Base-by-base conservation (phyloP, 169 alveolate genomes). In the Eimeria tenella region DNA sequence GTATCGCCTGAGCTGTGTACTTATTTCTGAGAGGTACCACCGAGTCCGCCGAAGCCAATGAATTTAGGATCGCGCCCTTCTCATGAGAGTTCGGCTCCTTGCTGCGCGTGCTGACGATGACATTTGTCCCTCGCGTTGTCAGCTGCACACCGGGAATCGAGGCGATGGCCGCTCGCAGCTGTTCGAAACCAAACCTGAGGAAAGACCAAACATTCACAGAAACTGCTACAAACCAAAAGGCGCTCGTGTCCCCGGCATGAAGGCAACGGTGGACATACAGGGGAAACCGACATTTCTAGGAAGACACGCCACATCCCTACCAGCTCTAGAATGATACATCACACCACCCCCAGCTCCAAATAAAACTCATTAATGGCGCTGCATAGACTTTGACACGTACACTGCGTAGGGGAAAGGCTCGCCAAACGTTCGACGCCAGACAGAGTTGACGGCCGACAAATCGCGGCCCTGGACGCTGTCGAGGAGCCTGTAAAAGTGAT, bases 391-490 rank as follows among this genome's bases (percentile, higher is more conserved):
- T 31, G 42, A 31, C 70, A 79, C 88, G 71, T 4, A 79, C 88
- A 53, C 53, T 7, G 71, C 88, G 31, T 52, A 79, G 5, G 88
- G 88, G 70, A 79, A 79, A 0, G 13, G 70, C 70, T 79, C 88
- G 62, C 88, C 88, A 21, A 15, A 55, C 62, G 52, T 8, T n/a
- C 55, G 88, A 4, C 88, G 70, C 88, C 88, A 79, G 17, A 52
- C 88, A 10, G 88, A 23, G 70, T 79, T 50, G 53, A 55, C 88
- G 19, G 88, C 88, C 6, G 88, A 79, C 42, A 79, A n/a, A n/a
- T 79, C 88, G 11, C 88, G 88, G 15, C 88, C 88, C 53, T 79
- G 65, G 11, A 79, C 49, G 8, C 53, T 53, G n/a, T 55, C 70
- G n/a, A 31, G 31, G 42, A 79, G 21, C 21, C 65, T 31, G 88